A percentile compares a stretch with the other conserved stretches of the same genome.
Evolutionary conservation across 257 asterid species (phyloP).

Genomic region (Primulina tabacum): DNA sequence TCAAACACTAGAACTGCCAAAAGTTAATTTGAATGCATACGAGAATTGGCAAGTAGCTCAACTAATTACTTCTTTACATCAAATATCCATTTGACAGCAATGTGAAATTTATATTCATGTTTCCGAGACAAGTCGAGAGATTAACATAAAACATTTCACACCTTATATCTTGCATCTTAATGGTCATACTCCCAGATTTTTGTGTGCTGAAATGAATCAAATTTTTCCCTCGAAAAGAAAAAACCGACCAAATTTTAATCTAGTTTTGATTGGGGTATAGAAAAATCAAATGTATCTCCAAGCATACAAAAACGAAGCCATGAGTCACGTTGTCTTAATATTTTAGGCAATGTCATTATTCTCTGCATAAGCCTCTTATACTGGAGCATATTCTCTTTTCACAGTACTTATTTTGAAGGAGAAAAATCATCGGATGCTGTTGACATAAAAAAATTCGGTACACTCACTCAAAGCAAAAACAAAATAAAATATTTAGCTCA

Average conservation of each 20-base stretch:
- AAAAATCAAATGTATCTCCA: background rate
- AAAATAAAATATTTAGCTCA: constrained; percentile 20
- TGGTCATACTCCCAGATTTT: background rate
- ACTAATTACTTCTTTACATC: background rate
- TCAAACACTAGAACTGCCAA: background rate
- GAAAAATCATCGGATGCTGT: background rate
- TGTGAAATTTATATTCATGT: background rate
- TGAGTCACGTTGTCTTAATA: background rate
- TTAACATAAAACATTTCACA: too few species aligned
- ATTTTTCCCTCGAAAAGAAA: too few species aligned
- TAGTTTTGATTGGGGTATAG: background rate
- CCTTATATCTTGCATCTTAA: too few species aligned
- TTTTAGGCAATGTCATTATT: background rate
- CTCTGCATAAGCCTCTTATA: background rate
- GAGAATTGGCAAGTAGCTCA: background rate
- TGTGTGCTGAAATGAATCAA: background rate
- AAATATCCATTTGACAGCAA: background rate
- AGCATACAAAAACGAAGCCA: background rate
- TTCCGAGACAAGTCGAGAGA: background rate
- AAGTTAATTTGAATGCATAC: background rate
- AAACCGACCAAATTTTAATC: background rate
- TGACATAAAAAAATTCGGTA: constrained; percentile 7
- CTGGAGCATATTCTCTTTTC: background rate
- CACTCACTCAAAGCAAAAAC: too few species aligned
- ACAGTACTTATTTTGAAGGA: background rate